These are phyloP conservation scores for Sporisorium graminicola DNA, from an alignment of 1,284 basidiomycete species.

Conservation along the genomic window DNA sequence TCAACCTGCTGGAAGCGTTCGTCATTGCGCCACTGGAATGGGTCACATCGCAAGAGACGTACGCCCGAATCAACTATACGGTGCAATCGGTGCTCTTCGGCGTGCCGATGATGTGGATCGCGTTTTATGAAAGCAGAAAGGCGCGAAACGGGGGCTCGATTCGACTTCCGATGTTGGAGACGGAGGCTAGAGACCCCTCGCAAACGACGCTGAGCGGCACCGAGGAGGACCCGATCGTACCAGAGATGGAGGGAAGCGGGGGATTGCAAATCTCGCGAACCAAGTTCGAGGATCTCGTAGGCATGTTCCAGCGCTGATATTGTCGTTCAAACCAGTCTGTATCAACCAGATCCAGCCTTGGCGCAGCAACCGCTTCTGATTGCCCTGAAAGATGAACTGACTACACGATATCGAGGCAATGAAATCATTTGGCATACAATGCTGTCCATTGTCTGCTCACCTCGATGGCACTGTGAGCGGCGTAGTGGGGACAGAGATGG, in stretches of 20 bases:
- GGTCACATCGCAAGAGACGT: conserved; percentile 68
- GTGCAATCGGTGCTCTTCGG: conserved; percentile 57
- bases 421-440: conserved; percentile 54
- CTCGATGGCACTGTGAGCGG: conserved; percentile 59
- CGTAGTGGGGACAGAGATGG: neutral
- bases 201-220: conserved; percentile 24
- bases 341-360: neutral
- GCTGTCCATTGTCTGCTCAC: conserved; percentile 65
- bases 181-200: conserved; percentile 24
- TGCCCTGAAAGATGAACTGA: neutral
- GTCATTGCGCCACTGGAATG: conserved; percentile 87
- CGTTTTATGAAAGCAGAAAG: conserved; percentile 54
- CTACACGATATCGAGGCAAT: conserved; percentile 4
- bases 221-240: conserved; percentile 51
- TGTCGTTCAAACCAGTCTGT: neutral
- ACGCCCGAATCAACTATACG: conserved; percentile 48
- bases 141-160: conserved; percentile 38
- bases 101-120: conserved; percentile 55
- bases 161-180: conserved; percentile 30
- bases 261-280: conserved; percentile 44
- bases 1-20: conserved; percentile 87
- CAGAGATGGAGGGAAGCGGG: conserved; percentile 45
- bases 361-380: conserved; percentile 2
- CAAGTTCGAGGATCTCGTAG: conserved; percentile 45
- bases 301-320: conserved; percentile 24